phyloP scores from a whole-genome alignment of 164 flowering plant species.

The Echeveria elegans region DNA sequence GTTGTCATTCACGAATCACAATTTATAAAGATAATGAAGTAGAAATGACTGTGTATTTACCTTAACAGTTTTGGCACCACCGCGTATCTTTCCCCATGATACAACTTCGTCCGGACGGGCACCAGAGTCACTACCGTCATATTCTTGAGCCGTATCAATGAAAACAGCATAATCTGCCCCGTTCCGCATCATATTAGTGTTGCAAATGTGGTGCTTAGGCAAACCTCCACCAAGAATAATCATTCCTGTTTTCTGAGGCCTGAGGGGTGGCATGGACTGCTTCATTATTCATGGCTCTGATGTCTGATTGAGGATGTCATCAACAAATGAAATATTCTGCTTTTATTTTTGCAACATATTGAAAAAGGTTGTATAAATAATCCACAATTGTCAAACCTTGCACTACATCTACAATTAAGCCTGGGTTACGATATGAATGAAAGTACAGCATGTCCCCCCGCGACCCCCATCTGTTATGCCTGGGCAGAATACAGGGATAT shows the following conservation, averaged over 20 bases:
- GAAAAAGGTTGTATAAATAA: no score
- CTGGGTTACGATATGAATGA: no score
- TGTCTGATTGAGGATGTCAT: constrained; percentile 16
- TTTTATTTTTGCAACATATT: no score
- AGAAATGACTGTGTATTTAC: constrained; percentile 21
- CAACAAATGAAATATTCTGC: no score
- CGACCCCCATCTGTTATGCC: no score
- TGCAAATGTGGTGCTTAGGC: constrained; percentile 96
- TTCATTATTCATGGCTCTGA: constrained; percentile 85
- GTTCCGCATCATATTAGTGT: constrained; percentile 97
- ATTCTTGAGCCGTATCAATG: constrained; percentile 93
- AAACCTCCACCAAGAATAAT: constrained; percentile 87
- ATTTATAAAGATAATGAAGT: no score
- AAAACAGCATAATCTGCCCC: constrained; percentile 96
- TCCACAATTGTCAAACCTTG: no score
- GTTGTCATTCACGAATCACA: no score
- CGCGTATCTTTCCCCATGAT: constrained; percentile 93
- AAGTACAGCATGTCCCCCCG: no score
- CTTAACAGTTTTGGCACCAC: constrained; percentile 83
- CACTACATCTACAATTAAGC: no score
- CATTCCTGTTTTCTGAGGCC: constrained; percentile 84
- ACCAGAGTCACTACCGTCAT: constrained; percentile 97
- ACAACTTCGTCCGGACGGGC: constrained; percentile 97
- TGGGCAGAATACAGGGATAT: no score
- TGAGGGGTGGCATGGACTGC: constrained; percentile 78